Conservation (phyloP, 2,329 filamentous ascomycete genomes). For the Hypoxylon sp. region DNA sequence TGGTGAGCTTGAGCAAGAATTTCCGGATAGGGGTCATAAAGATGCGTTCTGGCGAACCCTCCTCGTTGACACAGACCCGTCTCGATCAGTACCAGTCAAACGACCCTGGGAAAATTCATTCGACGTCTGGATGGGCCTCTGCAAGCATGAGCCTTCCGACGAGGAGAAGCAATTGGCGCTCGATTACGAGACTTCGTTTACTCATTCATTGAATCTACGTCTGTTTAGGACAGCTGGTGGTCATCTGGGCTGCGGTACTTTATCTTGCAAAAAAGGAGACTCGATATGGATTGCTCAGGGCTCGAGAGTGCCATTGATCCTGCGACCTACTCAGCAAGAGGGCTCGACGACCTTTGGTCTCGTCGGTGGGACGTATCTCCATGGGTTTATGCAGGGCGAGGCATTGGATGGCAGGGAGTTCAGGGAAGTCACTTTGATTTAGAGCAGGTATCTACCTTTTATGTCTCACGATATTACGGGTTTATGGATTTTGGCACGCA, state of each 20-base stretch:
- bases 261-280: slow-evolving; percentile 41
- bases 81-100: slow-evolving; percentile 33
- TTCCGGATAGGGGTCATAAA: slow-evolving; percentile 28
- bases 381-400: slow-evolving; percentile 48
- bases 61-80: slow-evolving; percentile 39
- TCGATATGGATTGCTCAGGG: slow-evolving; percentile 45
- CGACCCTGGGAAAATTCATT: slow-evolving; percentile 42
- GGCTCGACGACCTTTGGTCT: slow-evolving; percentile 29
- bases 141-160: slow-evolving; percentile 17
- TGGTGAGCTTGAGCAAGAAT: slow-evolving; percentile 38
- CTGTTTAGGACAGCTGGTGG: slow-evolving; percentile 42
- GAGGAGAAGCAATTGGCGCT: slow-evolving; percentile 30
- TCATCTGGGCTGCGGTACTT: slow-evolving; percentile 42
- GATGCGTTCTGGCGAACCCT: slow-evolving; percentile 47
- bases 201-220: slow-evolving; percentile 43
- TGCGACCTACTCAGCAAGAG: slow-evolving; percentile 18
- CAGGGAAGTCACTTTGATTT: slow-evolving; percentile 34
- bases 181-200: slow-evolving; percentile 44
- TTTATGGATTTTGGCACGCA: slow-evolving; percentile 6
- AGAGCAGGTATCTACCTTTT: slow-evolving; percentile 5
- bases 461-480: slow-evolving; percentile 2
- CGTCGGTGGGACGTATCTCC: slow-evolving; percentile 45
- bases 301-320: slow-evolving; percentile 44
- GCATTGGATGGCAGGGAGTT: slow-evolving; percentile 31
- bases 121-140: slow-evolving; percentile 38